Evolutionary conservation across 352 stramenopile species (phyloP), one percentile per base, ranked within the genome.

Genomic region (Globisporangium sylvaticum): DNA sequence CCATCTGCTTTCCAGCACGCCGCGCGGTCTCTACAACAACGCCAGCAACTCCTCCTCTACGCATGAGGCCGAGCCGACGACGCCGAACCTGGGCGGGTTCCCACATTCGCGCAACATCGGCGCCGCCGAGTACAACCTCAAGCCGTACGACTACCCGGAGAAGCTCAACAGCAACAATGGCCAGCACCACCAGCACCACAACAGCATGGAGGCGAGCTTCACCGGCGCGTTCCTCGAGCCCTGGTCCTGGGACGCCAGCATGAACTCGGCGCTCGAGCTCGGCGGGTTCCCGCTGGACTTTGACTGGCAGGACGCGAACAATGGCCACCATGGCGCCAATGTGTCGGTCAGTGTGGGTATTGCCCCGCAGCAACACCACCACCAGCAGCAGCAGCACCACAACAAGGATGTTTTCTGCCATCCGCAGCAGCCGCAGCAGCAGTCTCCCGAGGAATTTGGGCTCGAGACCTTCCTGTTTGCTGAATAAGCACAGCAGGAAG

Each of bases 401-500:
- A 44, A 15, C 22, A 79, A 76, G 68, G 74, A 77, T 3, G 46
- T 64, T 12, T 67, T 62, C 44, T 79, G 69, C 67, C 78, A 85
- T 55, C 68, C 68, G 25, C 73, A 80, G 32, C 72, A 81, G 31
- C 31, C 31, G n/a, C n/a, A n/a, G 12, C 75, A 81, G 53, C 67
- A 80, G 29, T 83, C 80, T 3, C 66, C 76, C 20, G 83, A 88
- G 69, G 83, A 91, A 46, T 87, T 89, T 62, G 80, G 79, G 3
- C 74, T 91, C 64, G 83, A 91, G 27, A 84, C 76, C 62, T 70
- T 91, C 57, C 73, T 91, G 48, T 91, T 91, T 62, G 77, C 78
- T 59, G 83, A 91, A 72, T 91, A 68, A 81, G 67, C 78, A 22
- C 25, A 58, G 24, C 62, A 55, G 31, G 25, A 50, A 59, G 64